Evolutionary conservation across 441 rosid species (phyloP).

Genomic region (Codiaeum variegatum): DNA sequence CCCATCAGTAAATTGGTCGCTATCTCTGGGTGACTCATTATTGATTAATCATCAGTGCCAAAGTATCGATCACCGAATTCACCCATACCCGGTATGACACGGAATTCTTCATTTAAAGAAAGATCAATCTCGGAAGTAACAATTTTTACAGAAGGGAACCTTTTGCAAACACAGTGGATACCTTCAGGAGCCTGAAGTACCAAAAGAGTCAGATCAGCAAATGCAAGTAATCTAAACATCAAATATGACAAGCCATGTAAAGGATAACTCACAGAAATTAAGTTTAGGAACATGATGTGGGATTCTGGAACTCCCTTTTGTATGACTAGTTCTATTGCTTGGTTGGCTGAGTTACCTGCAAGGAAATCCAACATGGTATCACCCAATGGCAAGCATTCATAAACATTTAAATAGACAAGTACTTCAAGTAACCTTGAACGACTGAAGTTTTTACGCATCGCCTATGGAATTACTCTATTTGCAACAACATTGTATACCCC

Average conservation of each 20-base stretch:
- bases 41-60: slow-evolving; percentile 74
- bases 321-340: slow-evolving; percentile 79
- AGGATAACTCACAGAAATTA: slow-evolving; percentile 67
- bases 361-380: slow-evolving; percentile 9
- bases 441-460: not conserved
- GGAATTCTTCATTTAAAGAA: slow-evolving; percentile 75
- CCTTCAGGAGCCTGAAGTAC: slow-evolving; percentile 85
- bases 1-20: not conserved
- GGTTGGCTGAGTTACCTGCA: slow-evolving; percentile 94
- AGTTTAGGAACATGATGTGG: slow-evolving; percentile 85
- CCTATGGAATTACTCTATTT: not conserved
- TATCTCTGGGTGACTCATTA: not conserved
- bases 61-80: slow-evolving; percentile 98
- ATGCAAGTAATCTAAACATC: not conserved
- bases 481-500: not conserved
- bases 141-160: slow-evolving; percentile 80
- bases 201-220: slow-evolving; percentile 13
- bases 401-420: too few species aligned
- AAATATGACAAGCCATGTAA: not conserved
- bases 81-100: slow-evolving; percentile 92
- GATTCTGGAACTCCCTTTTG: slow-evolving; percentile 95
- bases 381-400: not conserved
- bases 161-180: slow-evolving; percentile 85
- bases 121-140: slow-evolving; percentile 91
- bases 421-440: too few species aligned